Base-by-base conservation (phyloP, 495 filamentous ascomycete genomes). In the Hypomontagnella submonticulosa region DNA sequence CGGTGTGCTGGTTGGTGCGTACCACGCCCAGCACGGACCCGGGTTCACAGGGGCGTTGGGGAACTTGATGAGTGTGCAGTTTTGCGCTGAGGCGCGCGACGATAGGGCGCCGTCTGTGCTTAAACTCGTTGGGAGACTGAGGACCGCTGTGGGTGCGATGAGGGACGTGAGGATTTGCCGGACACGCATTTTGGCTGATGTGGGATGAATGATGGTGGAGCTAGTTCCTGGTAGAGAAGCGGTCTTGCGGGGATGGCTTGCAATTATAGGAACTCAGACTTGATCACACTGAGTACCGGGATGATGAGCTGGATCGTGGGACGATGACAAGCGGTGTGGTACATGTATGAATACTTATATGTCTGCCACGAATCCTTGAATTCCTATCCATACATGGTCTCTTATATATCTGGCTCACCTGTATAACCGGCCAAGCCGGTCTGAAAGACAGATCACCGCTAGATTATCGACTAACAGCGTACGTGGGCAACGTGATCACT, bases 1-100 rank as follows among this genome's bases (percentile, higher is more conserved):
- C 16, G 65, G 59, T 6, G 11, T 1, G 7, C 33, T 27, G 4
- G 46, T 57, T n/a, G 53, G 20, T 2, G 65, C 54, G 48, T 58
- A 63, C 65, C 65, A 68, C 7, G 36, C 59, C 65, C 65, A 68
- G 36, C 65, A 68, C 3, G 52, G 13, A 4, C 51, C 51, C 1
- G 59, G 59, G 46, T 63, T 63, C 3, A 23, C 54, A 9, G 65
- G 65, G 3, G 30, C 37, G 1, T 55, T 13, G 15, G 59, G 46
- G 48, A 27, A 68, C 15, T 46, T 49, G 36, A 54, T 59, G 2
- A 68, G 65, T 0, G 42, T 16, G 48, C 65, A 68, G 40, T 50
- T 37, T 32, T 41, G 49, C 6, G 59, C 16, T 2, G 37, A 9
- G 34, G 13, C 16, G 8, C 38, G 46, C 18, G 47, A 23, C 9